A percentile compares a stretch with the other conserved stretches of the same genome.
Conservation (phyloP, 257 asterid species). For the Nicotiana undulata region DNA sequence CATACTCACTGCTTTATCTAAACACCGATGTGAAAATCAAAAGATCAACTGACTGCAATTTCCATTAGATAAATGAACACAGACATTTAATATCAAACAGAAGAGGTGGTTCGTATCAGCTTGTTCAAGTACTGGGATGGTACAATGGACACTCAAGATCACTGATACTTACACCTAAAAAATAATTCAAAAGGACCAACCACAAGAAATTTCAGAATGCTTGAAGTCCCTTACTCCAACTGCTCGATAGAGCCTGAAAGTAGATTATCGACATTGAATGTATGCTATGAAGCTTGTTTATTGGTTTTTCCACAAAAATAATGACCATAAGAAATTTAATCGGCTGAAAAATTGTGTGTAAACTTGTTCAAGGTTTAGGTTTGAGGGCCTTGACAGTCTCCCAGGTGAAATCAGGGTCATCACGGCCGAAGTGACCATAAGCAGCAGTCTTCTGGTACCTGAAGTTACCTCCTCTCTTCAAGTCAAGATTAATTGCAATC, state of each 20-base stretch:
- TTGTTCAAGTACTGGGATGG: background rate
- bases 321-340: background rate
- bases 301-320: constrained; percentile 5
- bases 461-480: constrained; percentile 63
- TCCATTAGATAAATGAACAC: background rate
- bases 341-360: background rate
- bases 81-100: background rate
- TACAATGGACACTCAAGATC: background rate
- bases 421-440: constrained; percentile 80
- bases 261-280: background rate
- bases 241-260: background rate
- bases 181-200: background rate
- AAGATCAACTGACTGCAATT: background rate
- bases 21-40: too few species aligned
- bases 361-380: constrained; percentile 52
- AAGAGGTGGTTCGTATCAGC: background rate
- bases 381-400: constrained; percentile 68
- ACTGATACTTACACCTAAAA: background rate
- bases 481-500: constrained; percentile 72
- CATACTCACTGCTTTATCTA: too few species aligned
- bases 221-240: background rate
- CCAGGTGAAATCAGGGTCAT: constrained; percentile 72
- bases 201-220: background rate
- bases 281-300: constrained; percentile 15
- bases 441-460: constrained; percentile 90